phyloP scores from a whole-genome alignment of 2,329 filamentous ascomycete species.

The Trichoderma koningiopsis region DNA sequence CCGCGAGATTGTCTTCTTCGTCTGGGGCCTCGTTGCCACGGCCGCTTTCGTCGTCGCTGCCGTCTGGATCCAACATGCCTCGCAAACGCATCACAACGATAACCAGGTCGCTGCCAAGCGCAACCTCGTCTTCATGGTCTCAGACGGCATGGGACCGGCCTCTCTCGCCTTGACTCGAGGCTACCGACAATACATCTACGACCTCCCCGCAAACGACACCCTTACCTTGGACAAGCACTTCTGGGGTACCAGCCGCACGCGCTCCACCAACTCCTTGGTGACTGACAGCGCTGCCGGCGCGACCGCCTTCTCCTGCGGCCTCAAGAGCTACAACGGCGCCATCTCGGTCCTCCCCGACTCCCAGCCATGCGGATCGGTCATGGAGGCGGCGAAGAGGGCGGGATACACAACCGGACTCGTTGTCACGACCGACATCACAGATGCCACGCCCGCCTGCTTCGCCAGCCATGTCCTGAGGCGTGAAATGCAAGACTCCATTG shows the following conservation, averaged over 20 bases:
- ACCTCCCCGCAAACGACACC: slow-evolving; percentile 72
- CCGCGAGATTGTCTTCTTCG: slow-evolving; percentile 74
- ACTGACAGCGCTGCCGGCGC: slow-evolving; percentile 97
- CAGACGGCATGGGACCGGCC: slow-evolving; percentile 96
- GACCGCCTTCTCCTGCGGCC: slow-evolving; percentile 89
- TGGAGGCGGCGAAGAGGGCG: slow-evolving; percentile 89
- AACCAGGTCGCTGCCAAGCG: slow-evolving; percentile 62
- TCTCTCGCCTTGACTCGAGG: slow-evolving; percentile 83
- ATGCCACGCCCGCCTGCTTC: slow-evolving; percentile 95
- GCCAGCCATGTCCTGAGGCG: slow-evolving; percentile 82
- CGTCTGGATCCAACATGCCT: slow-evolving; percentile 74
- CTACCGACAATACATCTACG: slow-evolving; percentile 77
- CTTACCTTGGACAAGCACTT: slow-evolving; percentile 84
- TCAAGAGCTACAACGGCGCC: slow-evolving; percentile 96
- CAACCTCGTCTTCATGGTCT: slow-evolving; percentile 98
- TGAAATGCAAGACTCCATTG: slow-evolving; percentile 84
- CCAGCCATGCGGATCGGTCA: slow-evolving; percentile 83
- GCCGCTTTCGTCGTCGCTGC: slow-evolving; percentile 76
- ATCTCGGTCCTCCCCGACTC: slow-evolving; percentile 87
- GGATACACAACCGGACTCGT: slow-evolving; percentile 93
- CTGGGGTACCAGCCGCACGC: slow-evolving; percentile 85
- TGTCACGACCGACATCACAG: slow-evolving; percentile 91
- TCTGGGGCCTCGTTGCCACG: slow-evolving; percentile 82
- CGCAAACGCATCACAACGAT: slow-evolving; percentile 46
- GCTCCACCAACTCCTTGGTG: slow-evolving; percentile 80